phyloP scores from a whole-genome alignment of 2,329 filamentous ascomycete species.

The Cordyceps fumosorosea region DNA sequence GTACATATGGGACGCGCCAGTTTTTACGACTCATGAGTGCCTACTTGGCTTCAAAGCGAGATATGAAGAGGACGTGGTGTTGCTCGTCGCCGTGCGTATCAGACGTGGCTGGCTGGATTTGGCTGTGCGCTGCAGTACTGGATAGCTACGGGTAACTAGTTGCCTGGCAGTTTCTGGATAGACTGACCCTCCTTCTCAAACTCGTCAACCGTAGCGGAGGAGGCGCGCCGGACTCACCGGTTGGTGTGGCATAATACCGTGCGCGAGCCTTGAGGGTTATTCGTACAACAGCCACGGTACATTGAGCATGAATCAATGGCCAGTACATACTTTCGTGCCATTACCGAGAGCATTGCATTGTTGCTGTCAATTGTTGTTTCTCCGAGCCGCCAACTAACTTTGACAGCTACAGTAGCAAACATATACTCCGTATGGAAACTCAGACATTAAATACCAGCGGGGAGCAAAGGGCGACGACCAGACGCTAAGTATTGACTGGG shows the following conservation, averaged over 20 bases:
- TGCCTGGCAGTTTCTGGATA: too few relatives aligned
- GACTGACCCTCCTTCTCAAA: neutral
- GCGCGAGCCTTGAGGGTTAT: neutral
- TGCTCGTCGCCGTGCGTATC: too few relatives aligned
- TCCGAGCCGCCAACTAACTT: neutral
- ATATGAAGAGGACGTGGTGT: too few relatives aligned
- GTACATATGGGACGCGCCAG: neutral
- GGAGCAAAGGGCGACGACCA: neutral
- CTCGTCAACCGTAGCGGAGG: slow-evolving; percentile 5
- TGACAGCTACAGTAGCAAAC: too few relatives aligned
- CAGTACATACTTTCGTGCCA: neutral
- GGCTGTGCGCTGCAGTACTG: neutral
- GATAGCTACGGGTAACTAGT: too few relatives aligned
- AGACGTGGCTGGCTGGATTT: neutral
- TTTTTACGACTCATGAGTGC: slow-evolving; percentile 2
- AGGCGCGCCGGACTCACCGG: neutral
- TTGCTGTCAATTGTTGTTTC: neutral
- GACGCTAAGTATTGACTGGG: neutral
- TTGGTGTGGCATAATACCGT: neutral
- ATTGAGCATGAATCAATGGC: too few relatives aligned
- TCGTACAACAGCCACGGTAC: neutral
- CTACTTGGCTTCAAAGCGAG: neutral
- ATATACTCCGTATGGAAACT: neutral
- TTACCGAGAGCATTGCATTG: neutral
- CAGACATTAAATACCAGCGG: slow-evolving; percentile 7